These are phyloP conservation scores for Capsicum rhomboideum DNA, from an alignment of 257 asterid genomes.

Conservation along the genomic window DNA sequence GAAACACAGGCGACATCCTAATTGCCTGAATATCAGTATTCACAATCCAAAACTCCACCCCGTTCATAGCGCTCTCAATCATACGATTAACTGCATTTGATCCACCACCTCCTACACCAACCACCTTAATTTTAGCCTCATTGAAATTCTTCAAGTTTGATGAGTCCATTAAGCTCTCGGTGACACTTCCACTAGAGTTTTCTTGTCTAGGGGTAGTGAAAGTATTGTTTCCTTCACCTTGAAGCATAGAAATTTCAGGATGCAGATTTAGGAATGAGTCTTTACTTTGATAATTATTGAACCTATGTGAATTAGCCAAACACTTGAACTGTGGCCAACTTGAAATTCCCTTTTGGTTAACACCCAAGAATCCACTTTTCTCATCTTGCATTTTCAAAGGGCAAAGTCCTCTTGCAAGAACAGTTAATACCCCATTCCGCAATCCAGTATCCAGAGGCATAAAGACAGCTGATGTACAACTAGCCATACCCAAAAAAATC, in stretches of 20 bases:
- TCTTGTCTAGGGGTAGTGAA: constrained; percentile 43
- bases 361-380: constrained; percentile 28
- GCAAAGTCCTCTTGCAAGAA: constrained; percentile 34
- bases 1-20: constrained; percentile 72
- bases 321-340: constrained; percentile 38
- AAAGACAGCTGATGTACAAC: constrained; percentile 46
- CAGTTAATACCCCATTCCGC: constrained; percentile 35
- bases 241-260: constrained; percentile 76
- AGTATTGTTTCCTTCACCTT: constrained; percentile 52
- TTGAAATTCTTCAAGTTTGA: constrained; percentile 40
- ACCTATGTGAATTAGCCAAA: constrained; percentile 35
- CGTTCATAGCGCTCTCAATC: constrained; percentile 83
- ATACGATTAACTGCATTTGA: constrained; percentile 95
- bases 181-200: constrained; percentile 30
- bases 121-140: constrained; percentile 89
- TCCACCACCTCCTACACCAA: constrained; percentile 98
- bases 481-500: constrained; percentile 35
- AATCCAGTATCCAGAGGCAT: constrained; percentile 43
- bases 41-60: constrained; percentile 96
- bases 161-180: constrained; percentile 46
- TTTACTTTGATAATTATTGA: constrained; percentile 42
- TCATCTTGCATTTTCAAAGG: constrained; percentile 43
- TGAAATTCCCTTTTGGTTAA: constrained; percentile 26
- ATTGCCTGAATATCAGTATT: constrained; percentile 91
- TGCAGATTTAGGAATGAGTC: constrained; percentile 76